phyloP scores from a whole-genome alignment of 352 stramenopile species.

The Globisporangium splendens region DNA sequence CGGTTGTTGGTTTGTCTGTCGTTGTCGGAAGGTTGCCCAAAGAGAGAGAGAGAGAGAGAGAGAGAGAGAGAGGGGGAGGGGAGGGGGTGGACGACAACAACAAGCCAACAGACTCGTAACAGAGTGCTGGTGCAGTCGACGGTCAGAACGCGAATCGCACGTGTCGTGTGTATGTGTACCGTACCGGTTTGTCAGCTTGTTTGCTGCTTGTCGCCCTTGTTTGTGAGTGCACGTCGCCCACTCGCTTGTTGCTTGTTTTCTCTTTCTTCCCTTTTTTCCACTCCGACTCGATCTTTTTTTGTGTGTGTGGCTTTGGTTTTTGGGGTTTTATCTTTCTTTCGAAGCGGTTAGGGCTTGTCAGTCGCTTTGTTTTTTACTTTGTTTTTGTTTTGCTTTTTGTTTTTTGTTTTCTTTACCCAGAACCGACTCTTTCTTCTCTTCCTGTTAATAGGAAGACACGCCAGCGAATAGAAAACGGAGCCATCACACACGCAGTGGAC shows the following conservation, averaged over 20 bases:
- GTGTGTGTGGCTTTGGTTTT: not conserved
- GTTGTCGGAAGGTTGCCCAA: not conserved
- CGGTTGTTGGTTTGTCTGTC: not conserved
- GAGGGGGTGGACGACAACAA: too few species aligned
- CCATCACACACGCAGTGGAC: not conserved
- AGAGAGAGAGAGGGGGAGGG: too few species aligned
- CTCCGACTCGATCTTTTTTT: not conserved
- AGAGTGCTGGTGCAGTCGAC: not conserved
- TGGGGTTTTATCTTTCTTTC: not conserved
- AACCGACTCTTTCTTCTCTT: constrained; percentile 1
- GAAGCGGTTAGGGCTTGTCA: not conserved
- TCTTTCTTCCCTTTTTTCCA: constrained; percentile 1
- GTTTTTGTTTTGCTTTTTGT: too few species aligned
- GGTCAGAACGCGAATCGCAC: too few species aligned
- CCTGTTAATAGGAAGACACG: not conserved
- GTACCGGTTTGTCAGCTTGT: not conserved
- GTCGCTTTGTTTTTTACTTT: not conserved
- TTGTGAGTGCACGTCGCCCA: too few species aligned
- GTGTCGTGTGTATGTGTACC: too few species aligned
- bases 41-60: constrained; percentile 1
- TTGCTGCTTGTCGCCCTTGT: too few species aligned
- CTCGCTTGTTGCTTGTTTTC: too few species aligned
- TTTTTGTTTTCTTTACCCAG: not conserved
- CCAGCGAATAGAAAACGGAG: not conserved
- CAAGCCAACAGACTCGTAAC: not conserved